Base-by-base conservation (phyloP, 2,329 filamentous ascomycete genomes). In the Hypoxylon sp. region DNA sequence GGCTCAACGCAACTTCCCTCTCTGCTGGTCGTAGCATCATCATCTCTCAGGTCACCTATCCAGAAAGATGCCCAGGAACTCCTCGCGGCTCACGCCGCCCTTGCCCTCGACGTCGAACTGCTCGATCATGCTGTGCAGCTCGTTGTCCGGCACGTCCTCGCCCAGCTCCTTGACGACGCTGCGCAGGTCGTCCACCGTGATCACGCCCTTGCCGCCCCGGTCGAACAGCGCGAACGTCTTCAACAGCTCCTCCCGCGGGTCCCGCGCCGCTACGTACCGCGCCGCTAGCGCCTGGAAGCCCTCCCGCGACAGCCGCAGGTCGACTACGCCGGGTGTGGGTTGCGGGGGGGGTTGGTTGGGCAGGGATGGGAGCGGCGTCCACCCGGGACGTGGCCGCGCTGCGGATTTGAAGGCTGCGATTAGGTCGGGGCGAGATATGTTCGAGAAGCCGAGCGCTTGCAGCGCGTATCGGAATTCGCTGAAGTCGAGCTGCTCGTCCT, bases 401-500 rank as follows among this genome's bases (percentile, higher is more conserved):
- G 96, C 90, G n/a, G 89, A 86, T 65, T 93, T 92, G 67, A 99
- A 87, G 69, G 97, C 89, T 50, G 87, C 84, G 75, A 95, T 91
- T 67, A 97, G 93, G 74, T 97, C 93, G 69, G 89, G 85, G 80
- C 97, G 97, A 65, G 93, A 88, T 54, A 97, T 86, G 76, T 97
- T 93, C 27, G 72, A 75, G 83, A 98, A 98, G 71, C 96, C 96
- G 1, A 99, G 89, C 2, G 96, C 96, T 79, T 97, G 96, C 75
- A 98, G 91, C 67, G 95, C 94, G 82, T 98, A 96, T 81, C 96
- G 95, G 79, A 98, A 93, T 82, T 99, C 96, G 83, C 98, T 96
- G 85, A 97, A 98, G 84, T 98, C 95, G 78, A 99, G 93, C 80
- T 92, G 90, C 51, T 91, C 88, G 83, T 98, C 94, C 80, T 97